A percentile compares a stretch with the other conserved stretches of the same genome.
phyloP scores from a whole-genome alignment of 78 protist genomes.

The Diacronema lutheri region DNA sequence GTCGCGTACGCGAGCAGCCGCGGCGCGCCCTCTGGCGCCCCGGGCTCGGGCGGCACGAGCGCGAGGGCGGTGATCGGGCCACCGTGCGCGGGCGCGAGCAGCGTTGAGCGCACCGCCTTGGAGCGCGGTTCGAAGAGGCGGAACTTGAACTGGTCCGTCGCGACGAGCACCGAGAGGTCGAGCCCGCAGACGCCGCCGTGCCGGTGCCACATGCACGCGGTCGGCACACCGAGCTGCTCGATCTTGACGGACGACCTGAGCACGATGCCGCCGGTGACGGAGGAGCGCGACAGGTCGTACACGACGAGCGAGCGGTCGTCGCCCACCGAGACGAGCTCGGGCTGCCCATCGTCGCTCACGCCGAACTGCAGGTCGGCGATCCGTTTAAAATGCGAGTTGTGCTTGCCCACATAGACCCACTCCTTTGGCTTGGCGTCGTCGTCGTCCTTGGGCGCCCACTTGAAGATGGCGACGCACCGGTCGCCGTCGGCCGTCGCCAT shows the following conservation, averaged over 20 bases:
- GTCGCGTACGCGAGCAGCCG: slow-evolving; percentile 37
- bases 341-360: background rate
- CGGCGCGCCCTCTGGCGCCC: background rate
- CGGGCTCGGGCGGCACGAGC: slow-evolving; percentile 6
- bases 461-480: slow-evolving; percentile 37
- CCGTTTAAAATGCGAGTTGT: slow-evolving; percentile 34
- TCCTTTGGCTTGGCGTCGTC: slow-evolving; percentile 31
- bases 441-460: background rate
- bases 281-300: slow-evolving; percentile 47
- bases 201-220: slow-evolving; percentile 39
- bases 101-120: background rate
- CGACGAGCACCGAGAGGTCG: background rate
- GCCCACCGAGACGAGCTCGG: slow-evolving; percentile 40
- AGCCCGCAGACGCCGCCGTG: background rate
- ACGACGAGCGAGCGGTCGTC: slow-evolving; percentile 53
- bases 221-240: slow-evolving; percentile 61
- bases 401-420: slow-evolving; percentile 55
- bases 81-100: slow-evolving; percentile 55
- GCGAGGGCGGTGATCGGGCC: slow-evolving; percentile 31
- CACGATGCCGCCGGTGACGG: slow-evolving; percentile 38
- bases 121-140: background rate
- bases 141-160: slow-evolving; percentile 54
- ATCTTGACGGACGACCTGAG: background rate
- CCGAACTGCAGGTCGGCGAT: slow-evolving; percentile 57
- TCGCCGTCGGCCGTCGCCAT: slow-evolving; percentile 49